Base-by-base conservation (phyloP, 805 yeast genomes). In the Zygosaccharomyces bailii region DNA sequence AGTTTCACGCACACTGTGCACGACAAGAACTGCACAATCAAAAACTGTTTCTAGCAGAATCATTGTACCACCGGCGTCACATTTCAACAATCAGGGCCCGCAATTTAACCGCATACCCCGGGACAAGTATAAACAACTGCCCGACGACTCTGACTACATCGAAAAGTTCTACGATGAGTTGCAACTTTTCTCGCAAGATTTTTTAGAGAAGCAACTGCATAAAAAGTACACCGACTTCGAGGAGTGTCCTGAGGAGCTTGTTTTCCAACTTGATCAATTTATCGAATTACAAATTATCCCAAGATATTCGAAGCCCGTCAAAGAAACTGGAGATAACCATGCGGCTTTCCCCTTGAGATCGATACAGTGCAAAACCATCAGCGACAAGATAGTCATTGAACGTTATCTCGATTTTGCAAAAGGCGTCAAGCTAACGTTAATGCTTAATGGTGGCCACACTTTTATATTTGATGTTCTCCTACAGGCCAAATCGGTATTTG, bases 401-500 rank as follows among this genome's bases (percentile, higher is more conserved):
- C 54, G 65, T 30, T 67, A 65, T 44, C 45, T 61, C 6, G 67
- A 68, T 38, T 70, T 76, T 45, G 57, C 72, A 5, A 61, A 62
- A 24, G 74, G 71, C 35, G 66, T 76, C 36, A 68, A 68, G 52
- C 55, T 69, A 45, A 66, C 80, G 25, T 59, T 76, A 34, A 60
- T 64, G 13, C 52, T 76, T 25, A 82, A 82, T 53, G 82, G 84
- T 13, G 83, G 82, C 1, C 75, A 79, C 52, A 68, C 82, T 2
- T 75, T 75, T 42, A 70, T 78, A 9, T 70, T 82, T 54, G 88
- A 82, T 54, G 67, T 82, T 1, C 56, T 82, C 33, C 55, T 78
- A 16, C 73, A 76, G 40, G 77, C 75, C 48, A 76, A 75, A 43
- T 56, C 61, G 45, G 67, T 68, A 8, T 77, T 77, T 53, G 76